Percentiles rank a stretch among this genome's conserved stretches.
phyloP scores from a whole-genome alignment of 305 asterid species.

The Nicotiana rustica region DNA sequence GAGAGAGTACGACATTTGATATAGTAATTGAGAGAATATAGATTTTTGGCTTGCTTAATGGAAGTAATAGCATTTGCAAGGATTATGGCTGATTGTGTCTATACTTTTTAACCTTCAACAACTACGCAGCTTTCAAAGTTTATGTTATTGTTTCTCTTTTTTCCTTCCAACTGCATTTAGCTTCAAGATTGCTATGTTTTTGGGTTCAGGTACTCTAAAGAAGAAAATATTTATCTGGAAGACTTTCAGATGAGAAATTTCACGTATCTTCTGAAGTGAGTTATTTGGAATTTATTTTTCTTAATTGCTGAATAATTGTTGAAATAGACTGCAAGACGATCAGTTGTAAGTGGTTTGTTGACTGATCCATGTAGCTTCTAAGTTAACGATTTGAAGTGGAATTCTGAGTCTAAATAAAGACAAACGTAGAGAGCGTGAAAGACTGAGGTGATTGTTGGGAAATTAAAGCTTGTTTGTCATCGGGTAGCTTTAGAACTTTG shows the following conservation, averaged over 20 bases:
- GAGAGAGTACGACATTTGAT: not conserved
- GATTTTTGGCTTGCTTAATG: not conserved
- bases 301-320: not conserved
- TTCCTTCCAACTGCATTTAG: conserved; percentile 4
- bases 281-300: not conserved
- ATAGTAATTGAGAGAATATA: not conserved
- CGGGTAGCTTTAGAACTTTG: not conserved
- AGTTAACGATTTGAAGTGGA: not conserved
- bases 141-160: not conserved
- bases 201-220: conserved; percentile 87
- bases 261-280: conserved; percentile 84
- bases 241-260: conserved; percentile 69
- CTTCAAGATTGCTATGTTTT: conserved; percentile 36
- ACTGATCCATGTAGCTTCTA: conserved; percentile 20
- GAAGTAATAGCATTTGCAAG: conserved; percentile 3
- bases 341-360: conserved; percentile 16
- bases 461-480: not conserved
- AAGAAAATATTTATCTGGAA: conserved; percentile 71
- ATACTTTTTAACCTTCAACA: not conserved
- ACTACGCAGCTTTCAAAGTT: conserved; percentile 1
- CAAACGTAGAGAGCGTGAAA: not conserved
- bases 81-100: conserved; percentile 11
- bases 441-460: not conserved
- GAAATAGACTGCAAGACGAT: not conserved
- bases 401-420: not conserved